Evolutionary conservation across 1,139 yeast genomes (phyloP).

Genomic region (Kodamaea arcana): DNA sequence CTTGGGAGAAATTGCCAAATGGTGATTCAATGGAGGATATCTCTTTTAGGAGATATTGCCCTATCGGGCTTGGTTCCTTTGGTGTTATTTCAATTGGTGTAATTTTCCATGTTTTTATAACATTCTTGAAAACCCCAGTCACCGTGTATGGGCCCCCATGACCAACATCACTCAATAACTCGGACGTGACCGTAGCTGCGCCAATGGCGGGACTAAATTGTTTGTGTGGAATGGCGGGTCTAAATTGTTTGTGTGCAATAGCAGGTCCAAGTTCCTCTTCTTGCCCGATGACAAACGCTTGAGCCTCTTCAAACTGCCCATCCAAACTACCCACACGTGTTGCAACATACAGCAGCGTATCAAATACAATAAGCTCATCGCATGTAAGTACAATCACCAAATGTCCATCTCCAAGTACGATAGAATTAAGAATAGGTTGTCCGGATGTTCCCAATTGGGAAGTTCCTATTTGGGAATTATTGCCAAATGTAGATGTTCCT

Average conservation of each 20-base stretch:
- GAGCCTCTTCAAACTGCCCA: not conserved
- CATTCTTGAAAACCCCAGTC: too few species aligned
- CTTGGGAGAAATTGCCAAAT: not conserved
- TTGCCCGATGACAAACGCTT: not conserved
- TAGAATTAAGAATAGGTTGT: slow-evolving; percentile 1
- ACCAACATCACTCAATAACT: not conserved
- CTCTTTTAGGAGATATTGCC: not conserved
- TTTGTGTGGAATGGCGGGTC: too few species aligned
- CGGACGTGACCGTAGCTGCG: not conserved
- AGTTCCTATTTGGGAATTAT: not conserved
- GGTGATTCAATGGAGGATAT: not conserved
- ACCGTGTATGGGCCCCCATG: not conserved
- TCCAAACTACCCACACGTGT: not conserved
- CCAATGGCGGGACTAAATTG: not conserved
- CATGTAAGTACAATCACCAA: slow-evolving; percentile 1
- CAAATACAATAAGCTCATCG: not conserved
- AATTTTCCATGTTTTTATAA: not conserved
- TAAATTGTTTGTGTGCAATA: too few species aligned
- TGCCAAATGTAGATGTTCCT: too few species aligned
- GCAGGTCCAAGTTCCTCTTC: not conserved
- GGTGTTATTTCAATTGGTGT: not conserved
- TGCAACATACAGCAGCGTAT: not conserved
- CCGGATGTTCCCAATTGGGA: too few species aligned
- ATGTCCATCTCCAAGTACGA: not conserved
- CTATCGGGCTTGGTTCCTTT: not conserved